phyloP scores from a whole-genome alignment of 768 basidiomycete genomes.

The Gloeostereum incarnatum region DNA sequence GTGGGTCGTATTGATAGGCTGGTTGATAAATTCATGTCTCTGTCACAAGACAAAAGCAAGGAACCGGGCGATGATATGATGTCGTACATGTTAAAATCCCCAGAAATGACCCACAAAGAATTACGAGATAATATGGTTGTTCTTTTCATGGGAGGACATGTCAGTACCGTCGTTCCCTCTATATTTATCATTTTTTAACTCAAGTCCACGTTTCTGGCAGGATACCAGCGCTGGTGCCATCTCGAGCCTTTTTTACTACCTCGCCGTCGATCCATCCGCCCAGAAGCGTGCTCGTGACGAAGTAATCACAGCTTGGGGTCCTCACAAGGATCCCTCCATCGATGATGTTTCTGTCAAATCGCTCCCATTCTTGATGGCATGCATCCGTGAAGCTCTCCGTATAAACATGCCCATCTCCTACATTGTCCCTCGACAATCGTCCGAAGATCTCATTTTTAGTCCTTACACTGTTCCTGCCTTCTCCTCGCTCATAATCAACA shows the following conservation, averaged over 20 bases:
- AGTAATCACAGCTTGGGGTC: conserved; percentile 19
- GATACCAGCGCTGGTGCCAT: conserved; percentile 29
- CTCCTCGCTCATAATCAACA: conserved; percentile 7
- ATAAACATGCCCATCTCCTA: conserved; percentile 19
- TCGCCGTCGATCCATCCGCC: conserved; percentile 24
- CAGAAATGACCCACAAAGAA: conserved; percentile 21
- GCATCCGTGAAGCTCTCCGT: conserved; percentile 29
- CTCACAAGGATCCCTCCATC: conserved; percentile 18
- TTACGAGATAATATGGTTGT: conserved; percentile 25
- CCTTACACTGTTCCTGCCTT: conserved; percentile 3
- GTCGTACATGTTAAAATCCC: conserved; percentile 24
- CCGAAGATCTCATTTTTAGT: background rate
- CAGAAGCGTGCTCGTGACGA: conserved; percentile 27
- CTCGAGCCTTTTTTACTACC: conserved; percentile 24
- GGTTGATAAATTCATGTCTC: conserved; percentile 15
- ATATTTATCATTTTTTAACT: background rate
- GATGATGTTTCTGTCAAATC: conserved; percentile 17
- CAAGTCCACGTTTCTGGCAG: conserved; percentile 9
- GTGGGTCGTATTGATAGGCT: conserved; percentile 20
- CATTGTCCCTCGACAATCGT: conserved; percentile 12
- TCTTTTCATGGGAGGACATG: conserved; percentile 30
- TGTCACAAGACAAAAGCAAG: conserved; percentile 18
- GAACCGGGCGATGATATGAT: conserved; percentile 24
- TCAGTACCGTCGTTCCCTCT: conserved; percentile 9
- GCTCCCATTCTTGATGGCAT: conserved; percentile 23